Conservation (phyloP, 202 grass and related monocot species). For the Hordeum pubiflorum region DNA sequence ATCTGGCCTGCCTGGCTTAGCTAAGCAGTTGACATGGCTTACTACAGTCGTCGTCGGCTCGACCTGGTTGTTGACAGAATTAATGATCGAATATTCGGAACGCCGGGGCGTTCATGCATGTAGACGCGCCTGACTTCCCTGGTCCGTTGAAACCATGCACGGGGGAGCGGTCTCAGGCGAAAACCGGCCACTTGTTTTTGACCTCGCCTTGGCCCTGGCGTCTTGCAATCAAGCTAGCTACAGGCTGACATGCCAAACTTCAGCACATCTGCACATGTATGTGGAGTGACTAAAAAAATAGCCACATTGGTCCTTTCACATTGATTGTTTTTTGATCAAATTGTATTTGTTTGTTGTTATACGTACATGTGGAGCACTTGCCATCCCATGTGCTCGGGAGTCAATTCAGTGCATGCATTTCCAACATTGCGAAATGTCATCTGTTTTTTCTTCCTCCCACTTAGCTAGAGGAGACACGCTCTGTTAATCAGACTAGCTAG, state of each 20-base stretch:
- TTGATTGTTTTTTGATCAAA: not conserved
- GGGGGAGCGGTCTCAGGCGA: not conserved
- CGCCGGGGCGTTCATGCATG: not conserved
- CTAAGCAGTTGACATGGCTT: not conserved
- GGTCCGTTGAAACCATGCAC: constrained; percentile 23
- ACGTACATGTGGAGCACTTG: not conserved
- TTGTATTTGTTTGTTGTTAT: not conserved
- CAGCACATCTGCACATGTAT: not conserved
- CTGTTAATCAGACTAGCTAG: not conserved
- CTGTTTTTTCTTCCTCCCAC: not conserved
- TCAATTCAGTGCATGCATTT: not conserved
- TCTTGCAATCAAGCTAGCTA: not conserved
- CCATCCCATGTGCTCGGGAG: not conserved
- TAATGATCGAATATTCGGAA: constrained; percentile 13
- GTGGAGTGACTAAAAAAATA: not conserved
- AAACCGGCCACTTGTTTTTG: constrained; percentile 25
- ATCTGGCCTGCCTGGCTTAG: not conserved
- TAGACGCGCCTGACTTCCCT: not conserved
- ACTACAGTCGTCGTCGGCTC: not conserved
- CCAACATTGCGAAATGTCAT: not conserved
- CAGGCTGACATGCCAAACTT: not conserved
- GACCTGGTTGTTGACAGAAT: not conserved
- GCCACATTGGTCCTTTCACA: not conserved
- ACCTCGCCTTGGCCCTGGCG: not conserved
- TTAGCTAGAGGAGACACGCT: not conserved